Evolutionary conservation across 768 basidiomycete species (phyloP), one percentile per base, ranked within the genome.

Genomic region (Calvatia gigantea): DNA sequence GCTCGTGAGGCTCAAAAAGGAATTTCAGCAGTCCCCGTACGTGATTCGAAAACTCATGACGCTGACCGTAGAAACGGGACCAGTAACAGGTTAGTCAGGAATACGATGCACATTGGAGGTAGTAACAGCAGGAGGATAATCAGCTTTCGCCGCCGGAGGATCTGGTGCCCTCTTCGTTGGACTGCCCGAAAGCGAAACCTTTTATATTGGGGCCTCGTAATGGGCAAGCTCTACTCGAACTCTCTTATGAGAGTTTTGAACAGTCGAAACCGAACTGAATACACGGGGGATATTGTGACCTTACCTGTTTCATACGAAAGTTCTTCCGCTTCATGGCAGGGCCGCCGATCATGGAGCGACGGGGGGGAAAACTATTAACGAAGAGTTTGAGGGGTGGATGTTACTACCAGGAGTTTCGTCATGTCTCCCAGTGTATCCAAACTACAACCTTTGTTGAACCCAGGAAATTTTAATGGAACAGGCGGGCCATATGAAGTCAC

Each of bases 1-100:
- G 51, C 51, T 53, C 11, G n/a, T 53, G 2, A 53, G 44, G 25
- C 42, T 53, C 17, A 42, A n/a, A 19, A 53, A 27, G n/a, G 51
- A 53, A 21, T 53, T 53, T 31, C 17, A 44, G 11, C 33, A 32
- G 11, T 35, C 41, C 4, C 32, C 39, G 11, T 25, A 32, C 21
- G 11, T 53, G 6, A 32, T 53, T 14, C 15, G 51, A 43, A 42
- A 43, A 31, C 31, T 53, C 12, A 31, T 53, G 41, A 42, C 29
- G 3, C 19, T 53, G 17, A 44, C 51, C 19, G 41, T 53, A 6
- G 51, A 53, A 31, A 53, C 51, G 6, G 51, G 51, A 14, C 9
- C 41, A 23, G 39, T 27, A 31, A 53, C 51, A 44, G 51, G 51
- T 53, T 23, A 31, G 29, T 2, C 3, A 15, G 5, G 6, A 39